Conservation (phyloP, 331 rosid genomes). For the Quercus tomentella region DNA sequence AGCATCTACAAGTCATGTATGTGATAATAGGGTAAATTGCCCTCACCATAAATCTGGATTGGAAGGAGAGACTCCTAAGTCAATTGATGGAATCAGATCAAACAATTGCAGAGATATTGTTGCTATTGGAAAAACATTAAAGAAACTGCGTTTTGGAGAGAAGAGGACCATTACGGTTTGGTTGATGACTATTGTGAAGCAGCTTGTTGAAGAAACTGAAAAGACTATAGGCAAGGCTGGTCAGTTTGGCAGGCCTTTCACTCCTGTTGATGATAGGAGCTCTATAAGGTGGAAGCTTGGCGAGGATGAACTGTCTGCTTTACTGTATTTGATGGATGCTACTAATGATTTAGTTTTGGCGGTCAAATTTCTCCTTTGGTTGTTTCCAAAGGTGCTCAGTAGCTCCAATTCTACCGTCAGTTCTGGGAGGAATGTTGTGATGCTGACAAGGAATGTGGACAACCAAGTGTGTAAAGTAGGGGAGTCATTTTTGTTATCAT, state of each 20-base stretch:
- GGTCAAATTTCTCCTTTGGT: constrained; percentile 85
- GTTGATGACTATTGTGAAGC: constrained; percentile 64
- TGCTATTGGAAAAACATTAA: constrained; percentile 70
- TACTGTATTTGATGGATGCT: constrained; percentile 76
- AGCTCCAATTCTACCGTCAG: constrained; percentile 71
- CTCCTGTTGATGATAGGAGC: constrained; percentile 59
- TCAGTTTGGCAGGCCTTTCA: constrained; percentile 67
- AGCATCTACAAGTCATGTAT: constrained; percentile 95
- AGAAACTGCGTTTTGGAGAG: constrained; percentile 71
- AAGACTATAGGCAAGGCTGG: constrained; percentile 68
- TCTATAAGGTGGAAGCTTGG: constrained; percentile 82
- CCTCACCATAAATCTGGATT: constrained; percentile 74
- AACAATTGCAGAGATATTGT: constrained; percentile 55
- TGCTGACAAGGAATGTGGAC: constrained; percentile 71
- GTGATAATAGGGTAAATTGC: constrained; percentile 83
- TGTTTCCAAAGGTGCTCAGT: constrained; percentile 74
- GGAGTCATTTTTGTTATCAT: constrained; percentile 84
- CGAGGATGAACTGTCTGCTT: constrained; percentile 81
- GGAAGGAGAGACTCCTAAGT: constrained; percentile 68
- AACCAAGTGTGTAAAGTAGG: constrained; percentile 84
- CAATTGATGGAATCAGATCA: constrained; percentile 45
- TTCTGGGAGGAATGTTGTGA: constrained; percentile 61
- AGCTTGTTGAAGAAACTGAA: constrained; percentile 75
- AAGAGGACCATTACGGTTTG: constrained; percentile 73
- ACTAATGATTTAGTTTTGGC: constrained; percentile 79